Base-by-base conservation (phyloP, 306 rosid species). In the Echinosophora koreensis region DNA sequence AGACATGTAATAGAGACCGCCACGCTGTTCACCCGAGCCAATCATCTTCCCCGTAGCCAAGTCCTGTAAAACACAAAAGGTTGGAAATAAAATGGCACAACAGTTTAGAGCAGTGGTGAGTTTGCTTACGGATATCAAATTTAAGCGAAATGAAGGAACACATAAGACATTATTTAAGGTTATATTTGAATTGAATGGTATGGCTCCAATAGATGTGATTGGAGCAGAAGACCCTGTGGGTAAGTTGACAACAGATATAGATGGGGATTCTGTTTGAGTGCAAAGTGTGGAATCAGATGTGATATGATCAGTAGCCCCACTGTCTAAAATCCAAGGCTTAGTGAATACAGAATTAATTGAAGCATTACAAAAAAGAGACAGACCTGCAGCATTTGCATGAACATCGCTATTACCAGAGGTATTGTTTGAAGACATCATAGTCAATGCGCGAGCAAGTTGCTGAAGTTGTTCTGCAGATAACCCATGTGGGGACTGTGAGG, bases 131-230 rank as follows among this genome's bases (percentile, higher is more conserved):
- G 17, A 64, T 37, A 76, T 63, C 52, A 22, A 82, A 17, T 77
- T 81, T 15, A 75, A 59, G 2, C 5, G 27, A 59, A 81, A 81
- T 6, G 50, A 66, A 4, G 73, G 81, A 28, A 81, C 77, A 62
- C 74, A 63, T 8, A 82, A 57, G 17, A 70, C 85, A 69, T 82
- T 54, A 14, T 76, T 15, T 76, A 82, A 63, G 3, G 55, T 67
- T 15, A 67, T 67, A 67, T 46, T 7, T 4, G 13, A 67, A 5
- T 46, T 67, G 57, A 66, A 44, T 18, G 58, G 32, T 32, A 27
- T 6, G 55, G 3, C 14, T 3, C 42, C 58, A 67, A 67, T 28
- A 6, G 27, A 82, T 66, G 71, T 22, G 22, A 22, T 71, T 69
- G 70, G 13, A 1, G 42, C 59, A 3, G 50, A 61, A 34, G 80